Evolutionary conservation across 176 grass and related monocot species (phyloP).

Genomic region (Secale cereale): DNA sequence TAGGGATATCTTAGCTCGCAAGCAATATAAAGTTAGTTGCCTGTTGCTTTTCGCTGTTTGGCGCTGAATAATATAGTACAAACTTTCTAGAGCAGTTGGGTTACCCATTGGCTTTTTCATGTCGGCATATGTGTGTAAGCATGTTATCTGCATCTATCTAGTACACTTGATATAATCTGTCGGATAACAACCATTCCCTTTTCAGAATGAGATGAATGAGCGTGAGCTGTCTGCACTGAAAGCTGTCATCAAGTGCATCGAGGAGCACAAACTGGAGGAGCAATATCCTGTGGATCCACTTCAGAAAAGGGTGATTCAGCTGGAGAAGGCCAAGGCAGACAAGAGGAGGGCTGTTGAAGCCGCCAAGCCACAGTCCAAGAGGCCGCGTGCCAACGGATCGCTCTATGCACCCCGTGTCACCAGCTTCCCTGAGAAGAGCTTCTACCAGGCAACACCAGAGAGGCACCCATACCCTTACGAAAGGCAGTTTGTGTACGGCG

Average conservation of each 20-base stretch:
- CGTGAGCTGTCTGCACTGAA: conserved; percentile 76
- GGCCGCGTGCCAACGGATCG: conserved; percentile 64
- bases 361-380: conserved; percentile 82
- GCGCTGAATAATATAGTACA: background rate
- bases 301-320: conserved; percentile 66
- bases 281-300: conserved; percentile 77
- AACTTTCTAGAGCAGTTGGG: background rate
- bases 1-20: background rate
- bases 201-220: conserved; percentile 87
- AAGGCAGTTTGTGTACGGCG: conserved; percentile 60
- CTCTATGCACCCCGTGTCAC: conserved; percentile 48
- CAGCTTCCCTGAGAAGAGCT: conserved; percentile 65
- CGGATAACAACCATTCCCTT: background rate
- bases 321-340: conserved; percentile 97
- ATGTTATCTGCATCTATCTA: background rate
- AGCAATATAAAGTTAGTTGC: conserved; percentile 9
- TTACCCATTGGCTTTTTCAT: background rate
- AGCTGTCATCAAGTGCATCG: conserved; percentile 80
- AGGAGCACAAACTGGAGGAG: conserved; percentile 89
- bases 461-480: conserved; percentile 62
- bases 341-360: conserved; percentile 83
- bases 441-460: conserved; percentile 65
- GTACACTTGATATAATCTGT: background rate
- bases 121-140: background rate
- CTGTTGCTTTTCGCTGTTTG: background rate